Evolutionary conservation across 768 basidiomycete genomes (phyloP).

Genomic region (Trametes gibbosa): DNA sequence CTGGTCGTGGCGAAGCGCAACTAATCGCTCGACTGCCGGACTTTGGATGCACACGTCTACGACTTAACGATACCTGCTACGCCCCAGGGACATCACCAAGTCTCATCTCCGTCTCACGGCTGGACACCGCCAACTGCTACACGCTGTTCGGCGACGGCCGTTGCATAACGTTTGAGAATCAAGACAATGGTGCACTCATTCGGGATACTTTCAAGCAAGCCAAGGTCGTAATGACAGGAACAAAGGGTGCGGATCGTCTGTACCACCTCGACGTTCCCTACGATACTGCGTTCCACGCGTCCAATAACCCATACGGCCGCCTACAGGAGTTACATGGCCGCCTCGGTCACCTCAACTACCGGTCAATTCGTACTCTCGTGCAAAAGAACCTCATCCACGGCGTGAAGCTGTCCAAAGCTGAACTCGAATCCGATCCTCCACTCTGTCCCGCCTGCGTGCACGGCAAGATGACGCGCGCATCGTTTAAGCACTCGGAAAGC

Average conservation of each 20-base stretch:
- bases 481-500: neutral
- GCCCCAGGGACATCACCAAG: conserved; percentile 4
- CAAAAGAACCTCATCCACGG: neutral
- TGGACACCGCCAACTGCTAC: conserved; percentile 6
- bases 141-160: conserved; percentile 7
- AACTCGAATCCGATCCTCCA: neutral
- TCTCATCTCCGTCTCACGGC: conserved; percentile 7
- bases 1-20: conserved; percentile 4
- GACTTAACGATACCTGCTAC: conserved; percentile 1
- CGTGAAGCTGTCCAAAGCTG: neutral
- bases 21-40: neutral
- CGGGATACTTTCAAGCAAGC: neutral
- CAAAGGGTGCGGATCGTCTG: neutral
- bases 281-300: neutral
- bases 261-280: conserved; percentile 2
- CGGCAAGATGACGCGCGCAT: conserved; percentile 9
- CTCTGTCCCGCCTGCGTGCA: conserved; percentile 1
- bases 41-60: neutral
- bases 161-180: conserved; percentile 1
- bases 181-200: neutral
- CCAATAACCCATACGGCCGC: neutral
- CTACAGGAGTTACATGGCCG: neutral
- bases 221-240: neutral
- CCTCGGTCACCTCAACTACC: conserved; percentile 2
- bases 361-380: neutral